A percentile compares a stretch with the other conserved stretches of the same genome.
Conservation (phyloP, 345 rosid genomes). For the Populus euphratica region DNA sequence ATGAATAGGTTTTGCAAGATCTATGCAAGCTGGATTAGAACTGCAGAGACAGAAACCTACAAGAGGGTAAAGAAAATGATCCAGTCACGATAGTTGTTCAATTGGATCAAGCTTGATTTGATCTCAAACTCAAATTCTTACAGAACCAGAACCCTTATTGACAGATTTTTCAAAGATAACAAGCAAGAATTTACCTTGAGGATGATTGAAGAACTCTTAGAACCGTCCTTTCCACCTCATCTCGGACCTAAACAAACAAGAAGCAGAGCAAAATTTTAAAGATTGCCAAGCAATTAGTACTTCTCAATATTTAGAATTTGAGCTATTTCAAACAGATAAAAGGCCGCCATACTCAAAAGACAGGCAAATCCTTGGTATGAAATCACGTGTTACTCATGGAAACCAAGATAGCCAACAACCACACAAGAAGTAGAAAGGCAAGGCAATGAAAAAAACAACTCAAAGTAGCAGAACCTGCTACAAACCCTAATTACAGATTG, state of each 20-base stretch:
- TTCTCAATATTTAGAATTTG: not conserved
- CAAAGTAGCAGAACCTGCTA: not conserved
- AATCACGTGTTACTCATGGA: not conserved
- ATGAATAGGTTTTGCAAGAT: not conserved
- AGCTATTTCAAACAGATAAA: not conserved
- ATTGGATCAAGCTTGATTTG: not conserved
- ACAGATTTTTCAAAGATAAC: not conserved
- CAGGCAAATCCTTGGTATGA: not conserved
- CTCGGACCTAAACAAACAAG: constrained; percentile 21
- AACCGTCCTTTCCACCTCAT: constrained; percentile 20
- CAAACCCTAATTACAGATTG: not conserved
- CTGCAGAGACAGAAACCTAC: not conserved
- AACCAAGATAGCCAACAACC: not conserved
- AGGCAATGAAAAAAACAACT: not conserved
- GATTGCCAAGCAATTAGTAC: not conserved
- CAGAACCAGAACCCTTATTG: not conserved
- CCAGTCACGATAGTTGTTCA: not conserved
- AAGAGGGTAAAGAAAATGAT: not conserved
- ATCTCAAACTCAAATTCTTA: not conserved
- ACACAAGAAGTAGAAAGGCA: not conserved
- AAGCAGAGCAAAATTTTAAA: not conserved
- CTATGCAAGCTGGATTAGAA: not conserved
- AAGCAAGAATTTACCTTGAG: constrained; percentile 18
- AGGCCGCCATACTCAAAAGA: not conserved
- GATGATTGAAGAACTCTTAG: constrained; percentile 1